phyloP scores from a whole-genome alignment of 257 asterid genomes.

The Solanum piurae region DNA sequence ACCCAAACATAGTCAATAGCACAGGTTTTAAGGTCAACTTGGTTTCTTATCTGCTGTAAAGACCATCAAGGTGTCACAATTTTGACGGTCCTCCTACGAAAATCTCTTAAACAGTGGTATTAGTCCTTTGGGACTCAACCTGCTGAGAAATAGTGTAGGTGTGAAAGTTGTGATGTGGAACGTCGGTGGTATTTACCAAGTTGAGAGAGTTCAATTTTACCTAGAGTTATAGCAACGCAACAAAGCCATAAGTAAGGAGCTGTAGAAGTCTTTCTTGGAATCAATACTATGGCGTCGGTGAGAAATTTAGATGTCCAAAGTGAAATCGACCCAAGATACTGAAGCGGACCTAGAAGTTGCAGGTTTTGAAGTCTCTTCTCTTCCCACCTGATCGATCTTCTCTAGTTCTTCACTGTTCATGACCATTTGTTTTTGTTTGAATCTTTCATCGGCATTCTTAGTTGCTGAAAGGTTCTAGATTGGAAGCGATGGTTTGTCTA shows the following conservation, averaged over 20 bases:
- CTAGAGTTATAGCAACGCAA: neutral
- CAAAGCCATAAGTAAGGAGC: neutral
- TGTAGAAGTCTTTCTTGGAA: neutral
- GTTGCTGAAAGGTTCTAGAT: neutral
- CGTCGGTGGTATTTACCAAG: neutral
- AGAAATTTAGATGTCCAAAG: neutral
- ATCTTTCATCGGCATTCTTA: neutral
- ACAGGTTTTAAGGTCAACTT: neutral
- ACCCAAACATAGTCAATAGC: neutral
- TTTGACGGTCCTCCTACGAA: neutral
- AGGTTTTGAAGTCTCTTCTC: neutral
- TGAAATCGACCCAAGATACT: neutral
- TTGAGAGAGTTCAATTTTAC: neutral
- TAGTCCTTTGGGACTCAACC: neutral
- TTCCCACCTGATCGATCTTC: neutral
- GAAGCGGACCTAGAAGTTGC: neutral
- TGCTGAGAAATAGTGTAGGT: neutral
- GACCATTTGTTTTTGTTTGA: neutral
- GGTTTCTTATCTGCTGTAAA: no score
- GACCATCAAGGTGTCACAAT: neutral
- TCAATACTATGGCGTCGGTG: neutral
- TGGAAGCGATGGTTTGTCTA: neutral
- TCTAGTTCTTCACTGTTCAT: neutral
- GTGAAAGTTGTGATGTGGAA: neutral
- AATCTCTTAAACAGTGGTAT: neutral